Percentiles rank a stretch among this genome's conserved stretches.
Evolutionary conservation across 1,284 basidiomycete genomes (phyloP).

Genomic region (Retiboletus fuscus): DNA sequence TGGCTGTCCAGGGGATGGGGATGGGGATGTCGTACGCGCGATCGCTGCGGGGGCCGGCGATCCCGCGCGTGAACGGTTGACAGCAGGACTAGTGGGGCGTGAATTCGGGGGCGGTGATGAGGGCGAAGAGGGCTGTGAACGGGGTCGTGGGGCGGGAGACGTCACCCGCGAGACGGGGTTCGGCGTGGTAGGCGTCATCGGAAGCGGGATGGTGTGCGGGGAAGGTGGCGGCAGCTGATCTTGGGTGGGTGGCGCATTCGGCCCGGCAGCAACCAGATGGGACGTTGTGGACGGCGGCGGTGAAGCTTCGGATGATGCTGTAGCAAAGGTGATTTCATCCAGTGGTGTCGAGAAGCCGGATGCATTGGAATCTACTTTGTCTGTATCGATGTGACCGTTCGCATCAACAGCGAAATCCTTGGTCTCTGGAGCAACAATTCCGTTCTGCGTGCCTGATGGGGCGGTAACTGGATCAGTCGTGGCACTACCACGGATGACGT

Average conservation of each 20-base stretch:
- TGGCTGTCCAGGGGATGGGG: slow-evolving; percentile 20
- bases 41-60: slow-evolving; percentile 34
- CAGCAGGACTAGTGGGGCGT: slow-evolving; percentile 41
- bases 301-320: slow-evolving; percentile 20
- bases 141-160: slow-evolving; percentile 40
- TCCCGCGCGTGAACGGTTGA: slow-evolving; percentile 41
- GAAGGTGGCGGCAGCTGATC: slow-evolving; percentile 31
- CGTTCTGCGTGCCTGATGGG: slow-evolving; percentile 6
- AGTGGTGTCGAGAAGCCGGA: slow-evolving; percentile 22
- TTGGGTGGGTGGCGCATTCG: slow-evolving; percentile 2
- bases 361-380: slow-evolving; percentile 18
- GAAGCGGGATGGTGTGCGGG: slow-evolving; percentile 39
- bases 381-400: slow-evolving; percentile 20
- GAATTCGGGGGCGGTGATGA: slow-evolving; percentile 39
- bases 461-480: slow-evolving; percentile 13
- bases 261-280: slow-evolving; percentile 16
- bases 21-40: slow-evolving; percentile 35
- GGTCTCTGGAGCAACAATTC: slow-evolving; percentile 2
- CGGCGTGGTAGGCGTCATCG: slow-evolving; percentile 39
- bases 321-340: slow-evolving; percentile 34
- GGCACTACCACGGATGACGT: slow-evolving; percentile 8
- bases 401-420: slow-evolving; percentile 3
- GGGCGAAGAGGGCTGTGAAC: slow-evolving; percentile 42
- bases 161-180: slow-evolving; percentile 25
- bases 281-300: neutral